Evolutionary conservation across 2,329 filamentous ascomycete species (phyloP).

Genomic region (Rhinocladiella mackenziei): DNA sequence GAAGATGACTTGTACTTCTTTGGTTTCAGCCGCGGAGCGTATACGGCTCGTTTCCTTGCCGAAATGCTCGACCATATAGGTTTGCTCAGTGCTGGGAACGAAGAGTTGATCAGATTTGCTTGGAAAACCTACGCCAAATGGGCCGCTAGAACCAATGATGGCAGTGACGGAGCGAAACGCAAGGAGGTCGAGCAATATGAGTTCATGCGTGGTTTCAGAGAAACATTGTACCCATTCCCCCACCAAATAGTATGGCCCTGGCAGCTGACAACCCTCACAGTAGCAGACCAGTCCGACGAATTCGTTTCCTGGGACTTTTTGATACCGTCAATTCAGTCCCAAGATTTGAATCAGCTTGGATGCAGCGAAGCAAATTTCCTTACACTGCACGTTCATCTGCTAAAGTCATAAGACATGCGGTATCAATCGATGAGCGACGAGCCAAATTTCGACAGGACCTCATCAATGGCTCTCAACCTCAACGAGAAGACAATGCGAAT

Average conservation of each 20-base stretch:
- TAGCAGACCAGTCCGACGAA: constrained; percentile 64
- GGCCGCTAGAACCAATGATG: constrained; percentile 46
- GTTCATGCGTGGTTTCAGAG: constrained; percentile 74
- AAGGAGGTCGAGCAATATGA: constrained; percentile 62
- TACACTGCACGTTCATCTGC: constrained; percentile 53
- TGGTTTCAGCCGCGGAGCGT: constrained; percentile 68
- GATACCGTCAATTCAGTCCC: constrained; percentile 80
- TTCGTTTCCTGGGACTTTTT: constrained; percentile 73
- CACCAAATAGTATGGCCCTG: not conserved
- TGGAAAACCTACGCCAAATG: constrained; percentile 78
- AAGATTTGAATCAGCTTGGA: constrained; percentile 65
- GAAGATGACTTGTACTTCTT: constrained; percentile 64
- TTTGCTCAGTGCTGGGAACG: constrained; percentile 73
- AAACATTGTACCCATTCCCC: constrained; percentile 64
- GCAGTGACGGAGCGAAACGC: constrained; percentile 40
- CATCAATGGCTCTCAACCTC: constrained; percentile 42
- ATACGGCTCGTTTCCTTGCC: constrained; percentile 70
- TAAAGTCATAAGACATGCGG: constrained; percentile 54
- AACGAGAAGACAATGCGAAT: constrained; percentile 4
- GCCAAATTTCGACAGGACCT: constrained; percentile 58
- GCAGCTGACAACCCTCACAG: constrained; percentile 4
- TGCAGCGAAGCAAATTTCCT: constrained; percentile 74
- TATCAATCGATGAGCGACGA: constrained; percentile 55
- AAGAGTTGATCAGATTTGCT: constrained; percentile 78
- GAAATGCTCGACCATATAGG: constrained; percentile 84